These are phyloP conservation scores for Vaccinium macrocarpon DNA, from an alignment of 148 eudicot species.

Conservation along the genomic window DNA sequence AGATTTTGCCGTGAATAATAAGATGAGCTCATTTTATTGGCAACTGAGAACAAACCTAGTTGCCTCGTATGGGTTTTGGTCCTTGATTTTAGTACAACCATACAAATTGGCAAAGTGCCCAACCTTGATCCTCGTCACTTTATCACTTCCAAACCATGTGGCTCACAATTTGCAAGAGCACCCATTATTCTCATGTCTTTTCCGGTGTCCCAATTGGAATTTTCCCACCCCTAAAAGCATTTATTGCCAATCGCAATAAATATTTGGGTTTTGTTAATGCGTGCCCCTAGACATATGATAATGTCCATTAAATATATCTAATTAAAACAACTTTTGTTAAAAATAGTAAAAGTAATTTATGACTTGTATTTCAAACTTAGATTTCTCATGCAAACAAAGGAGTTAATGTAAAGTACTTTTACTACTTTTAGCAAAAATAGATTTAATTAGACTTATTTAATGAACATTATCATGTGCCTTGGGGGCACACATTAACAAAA, in stretches of 20 bases:
- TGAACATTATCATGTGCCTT: too few species aligned
- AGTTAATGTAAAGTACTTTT: too few species aligned
- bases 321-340: too few species aligned
- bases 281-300: too few species aligned
- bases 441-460: too few species aligned
- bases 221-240: not conserved
- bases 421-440: too few species aligned
- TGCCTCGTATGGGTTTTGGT: not conserved
- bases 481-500: too few species aligned
- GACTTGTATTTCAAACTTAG: too few species aligned
- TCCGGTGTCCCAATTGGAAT: not conserved
- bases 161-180: not conserved
- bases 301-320: too few species aligned
- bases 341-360: too few species aligned
- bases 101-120: not conserved
- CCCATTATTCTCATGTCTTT: slow-evolving; percentile 11
- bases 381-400: too few species aligned
- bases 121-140: not conserved
- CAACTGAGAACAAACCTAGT: slow-evolving; percentile 1
- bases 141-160: not conserved
- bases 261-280: too few species aligned
- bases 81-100: not conserved
- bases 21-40: not conserved
- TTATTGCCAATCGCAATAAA: not conserved
- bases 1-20: not conserved